These are phyloP conservation scores for Endotrypanum monterogeii DNA, from an alignment of 208 protist species.

Conservation along the genomic window DNA sequence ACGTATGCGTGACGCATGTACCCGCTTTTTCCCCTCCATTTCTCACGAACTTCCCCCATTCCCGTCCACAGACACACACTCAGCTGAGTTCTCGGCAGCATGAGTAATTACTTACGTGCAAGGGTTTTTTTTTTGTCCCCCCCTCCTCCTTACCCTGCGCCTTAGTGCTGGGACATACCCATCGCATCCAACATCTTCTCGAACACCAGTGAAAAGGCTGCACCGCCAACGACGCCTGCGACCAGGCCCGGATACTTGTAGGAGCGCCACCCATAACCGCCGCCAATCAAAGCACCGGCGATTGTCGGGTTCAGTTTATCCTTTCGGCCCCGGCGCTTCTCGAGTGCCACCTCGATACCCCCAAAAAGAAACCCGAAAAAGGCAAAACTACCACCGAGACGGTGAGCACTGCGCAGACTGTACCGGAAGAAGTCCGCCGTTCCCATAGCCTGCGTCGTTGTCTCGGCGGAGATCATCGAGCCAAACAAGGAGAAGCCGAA, in stretches of 20 bases:
- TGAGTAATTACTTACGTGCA: no score
- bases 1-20: no score
- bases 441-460: conserved; percentile 86
- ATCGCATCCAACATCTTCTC: conserved; percentile 81
- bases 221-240: conserved; percentile 60
- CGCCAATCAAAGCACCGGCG: conserved; percentile 72
- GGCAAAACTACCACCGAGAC: conserved; percentile 75
- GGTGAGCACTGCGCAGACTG: conserved; percentile 64
- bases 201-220: conserved; percentile 73
- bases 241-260: conserved; percentile 83
- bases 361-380: conserved; percentile 91
- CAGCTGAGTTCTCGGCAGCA: no score
- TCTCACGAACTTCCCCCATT: no score
- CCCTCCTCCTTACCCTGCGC: neutral
- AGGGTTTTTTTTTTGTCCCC: no score
- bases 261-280: conserved; percentile 79
- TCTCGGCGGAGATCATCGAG: conserved; percentile 86
- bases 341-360: conserved; percentile 86
- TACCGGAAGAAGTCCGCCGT: conserved; percentile 87
- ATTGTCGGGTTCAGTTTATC: conserved; percentile 86
- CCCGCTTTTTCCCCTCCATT: no score
- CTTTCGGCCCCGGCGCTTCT: conserved; percentile 91
- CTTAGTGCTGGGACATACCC: conserved; percentile 72
- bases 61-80: no score
- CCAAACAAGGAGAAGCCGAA: conserved; percentile 89